Percentiles rank a stretch among this genome's conserved stretches.
Evolutionary conservation across 257 asterid genomes (phyloP).

Genomic region (Nicotiana knightiana): DNA sequence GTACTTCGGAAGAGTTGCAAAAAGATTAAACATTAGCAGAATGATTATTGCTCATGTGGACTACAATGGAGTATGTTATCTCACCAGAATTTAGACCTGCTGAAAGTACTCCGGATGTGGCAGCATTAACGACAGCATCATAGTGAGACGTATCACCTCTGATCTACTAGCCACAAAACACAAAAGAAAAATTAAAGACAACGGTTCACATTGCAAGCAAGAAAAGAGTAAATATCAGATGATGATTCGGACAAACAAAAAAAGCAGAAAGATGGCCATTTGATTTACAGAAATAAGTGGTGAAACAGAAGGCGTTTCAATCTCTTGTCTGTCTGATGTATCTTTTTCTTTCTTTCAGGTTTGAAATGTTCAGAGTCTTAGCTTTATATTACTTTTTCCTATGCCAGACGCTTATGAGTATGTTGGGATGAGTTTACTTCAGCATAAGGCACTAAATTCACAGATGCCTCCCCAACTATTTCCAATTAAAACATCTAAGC

Average conservation of each 20-base stretch:
- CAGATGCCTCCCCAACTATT: background rate
- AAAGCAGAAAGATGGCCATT: background rate
- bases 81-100: slow-evolving; percentile 82
- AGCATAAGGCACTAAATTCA: background rate
- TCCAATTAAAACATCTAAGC: background rate
- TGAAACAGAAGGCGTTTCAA: background rate
- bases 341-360: background rate
- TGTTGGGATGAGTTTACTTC: background rate
- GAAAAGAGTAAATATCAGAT: background rate
- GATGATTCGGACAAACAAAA: background rate
- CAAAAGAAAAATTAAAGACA: background rate
- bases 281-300: background rate
- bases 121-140: slow-evolving; percentile 95
- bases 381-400: background rate
- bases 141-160: slow-evolving; percentile 95
- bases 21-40: background rate
- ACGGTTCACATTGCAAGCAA: background rate
- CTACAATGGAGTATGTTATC: background rate
- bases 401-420: background rate
- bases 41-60: background rate
- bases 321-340: background rate
- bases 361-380: background rate
- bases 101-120: slow-evolving; percentile 89
- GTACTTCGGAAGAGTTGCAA: background rate
- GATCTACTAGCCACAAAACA: slow-evolving; percentile 41